phyloP scores from a whole-genome alignment of 1,284 basidiomycete genomes.

The Boletus calvinii region DNA sequence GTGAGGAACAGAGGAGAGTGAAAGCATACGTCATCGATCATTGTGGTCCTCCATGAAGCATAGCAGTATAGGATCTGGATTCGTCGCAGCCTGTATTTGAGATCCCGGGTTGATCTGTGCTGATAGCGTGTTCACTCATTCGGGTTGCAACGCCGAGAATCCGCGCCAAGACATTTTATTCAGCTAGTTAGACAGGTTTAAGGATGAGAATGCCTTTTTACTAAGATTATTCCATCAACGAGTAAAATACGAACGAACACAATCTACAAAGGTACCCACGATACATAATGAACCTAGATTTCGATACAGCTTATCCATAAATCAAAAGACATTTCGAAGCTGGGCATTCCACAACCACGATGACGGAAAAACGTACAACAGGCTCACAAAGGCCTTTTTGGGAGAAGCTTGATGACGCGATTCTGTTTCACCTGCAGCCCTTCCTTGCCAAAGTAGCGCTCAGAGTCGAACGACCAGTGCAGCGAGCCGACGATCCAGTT shows the following conservation, averaged over 20 bases:
- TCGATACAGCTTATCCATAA: constrained; percentile 14
- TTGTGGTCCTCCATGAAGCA: constrained; percentile 49
- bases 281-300: constrained; percentile 1
- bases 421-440: constrained; percentile 48
- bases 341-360: not conserved
- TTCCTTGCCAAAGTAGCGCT: constrained; percentile 52
- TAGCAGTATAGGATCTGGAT: not conserved
- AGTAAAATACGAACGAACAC: constrained; percentile 10
- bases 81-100: not conserved
- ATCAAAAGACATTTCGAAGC: not conserved
- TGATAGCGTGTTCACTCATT: not conserved
- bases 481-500: constrained; percentile 60
- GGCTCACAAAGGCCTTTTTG: constrained; percentile 26
- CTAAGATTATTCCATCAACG: constrained; percentile 8
- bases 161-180: not conserved
- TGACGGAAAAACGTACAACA: not conserved
- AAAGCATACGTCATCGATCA: constrained; percentile 70
- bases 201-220: not conserved
- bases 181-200: constrained; percentile 3
- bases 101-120: not conserved
- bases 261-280: not conserved
- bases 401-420: constrained; percentile 46
- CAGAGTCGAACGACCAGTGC: constrained; percentile 59
- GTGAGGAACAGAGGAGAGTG: constrained; percentile 71
- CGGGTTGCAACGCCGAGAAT: not conserved